A percentile compares a stretch with the other conserved stretches of the same genome.
phyloP scores from a whole-genome alignment of 192 early-diverging fungal genomes.

The Umbelopsis ramanniana region DNA sequence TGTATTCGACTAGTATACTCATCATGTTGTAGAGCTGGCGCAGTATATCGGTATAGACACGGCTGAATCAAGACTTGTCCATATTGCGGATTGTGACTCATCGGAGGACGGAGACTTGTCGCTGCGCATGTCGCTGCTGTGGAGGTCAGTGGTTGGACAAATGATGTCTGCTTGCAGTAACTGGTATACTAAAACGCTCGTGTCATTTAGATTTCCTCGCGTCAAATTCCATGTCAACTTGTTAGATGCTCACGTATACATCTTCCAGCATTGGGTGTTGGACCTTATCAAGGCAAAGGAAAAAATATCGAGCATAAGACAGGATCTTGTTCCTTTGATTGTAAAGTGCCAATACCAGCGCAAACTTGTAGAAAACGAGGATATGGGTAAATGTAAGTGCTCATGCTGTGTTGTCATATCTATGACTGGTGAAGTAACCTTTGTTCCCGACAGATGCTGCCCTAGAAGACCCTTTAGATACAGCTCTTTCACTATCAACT shows the following conservation, averaged over 20 bases:
- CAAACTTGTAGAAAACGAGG: slow-evolving; percentile 66
- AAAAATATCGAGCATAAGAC: slow-evolving; percentile 73
- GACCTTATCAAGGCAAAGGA: slow-evolving; percentile 75
- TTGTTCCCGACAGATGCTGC: slow-evolving; percentile 27
- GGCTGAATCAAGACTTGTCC: slow-evolving; percentile 46
- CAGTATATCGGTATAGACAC: slow-evolving; percentile 59
- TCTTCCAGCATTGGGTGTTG: slow-evolving; percentile 93
- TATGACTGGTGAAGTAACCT: background rate
- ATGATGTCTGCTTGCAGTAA: too few species aligned
- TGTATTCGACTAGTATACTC: background rate
- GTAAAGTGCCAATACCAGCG: slow-evolving; percentile 85
- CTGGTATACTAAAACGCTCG: too few species aligned
- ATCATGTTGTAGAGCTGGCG: slow-evolving; percentile 29
- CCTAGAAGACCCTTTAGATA: slow-evolving; percentile 30
- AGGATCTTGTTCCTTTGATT: slow-evolving; percentile 86
- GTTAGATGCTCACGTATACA: slow-evolving; percentile 91
- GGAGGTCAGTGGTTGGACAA: slow-evolving; percentile 34
- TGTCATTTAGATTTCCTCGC: slow-evolving; percentile 75
- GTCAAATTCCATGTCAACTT: slow-evolving; percentile 80
- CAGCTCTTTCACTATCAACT: slow-evolving; percentile 42
- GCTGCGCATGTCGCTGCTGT: slow-evolving; percentile 57
- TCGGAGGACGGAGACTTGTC: slow-evolving; percentile 60
- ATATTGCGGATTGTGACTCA: slow-evolving; percentile 35
- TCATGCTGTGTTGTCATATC: background rate
- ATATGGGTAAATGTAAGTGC: slow-evolving; percentile 64